Percentiles rank a stretch among this genome's conserved stretches.
Evolutionary conservation across 768 basidiomycete species (phyloP).

Genomic region (Rhodosporidiobolus odoratus): DNA sequence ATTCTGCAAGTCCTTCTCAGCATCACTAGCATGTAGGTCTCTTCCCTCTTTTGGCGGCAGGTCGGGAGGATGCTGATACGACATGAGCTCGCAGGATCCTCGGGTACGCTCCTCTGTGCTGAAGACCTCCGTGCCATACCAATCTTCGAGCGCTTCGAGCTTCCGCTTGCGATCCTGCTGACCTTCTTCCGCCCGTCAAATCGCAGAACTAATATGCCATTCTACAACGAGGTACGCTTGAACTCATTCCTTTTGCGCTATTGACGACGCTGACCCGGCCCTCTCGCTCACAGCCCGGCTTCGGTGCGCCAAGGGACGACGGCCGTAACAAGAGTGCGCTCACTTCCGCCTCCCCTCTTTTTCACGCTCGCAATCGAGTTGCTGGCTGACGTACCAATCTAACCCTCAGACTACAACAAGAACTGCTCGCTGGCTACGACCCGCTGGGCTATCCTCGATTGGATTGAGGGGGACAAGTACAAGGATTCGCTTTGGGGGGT

Average conservation of each 20-base stretch:
- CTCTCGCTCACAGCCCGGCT: conserved; percentile 47
- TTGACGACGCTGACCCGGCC: background rate
- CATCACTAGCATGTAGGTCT: conserved; percentile 45
- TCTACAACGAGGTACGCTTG: conserved; percentile 51
- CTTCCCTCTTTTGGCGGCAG: too few species aligned
- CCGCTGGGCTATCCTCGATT: conserved; percentile 57
- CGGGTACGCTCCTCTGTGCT: background rate
- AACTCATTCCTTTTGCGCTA: background rate
- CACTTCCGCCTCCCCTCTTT: background rate
- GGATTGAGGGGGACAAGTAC: conserved; percentile 51
- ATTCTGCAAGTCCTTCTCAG: conserved; percentile 58
- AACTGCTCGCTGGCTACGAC: conserved; percentile 51
- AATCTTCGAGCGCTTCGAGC: background rate
- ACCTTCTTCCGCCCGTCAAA: conserved; percentile 52
- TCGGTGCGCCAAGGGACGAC: background rate
- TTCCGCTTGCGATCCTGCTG: background rate
- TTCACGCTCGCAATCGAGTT: too few species aligned
- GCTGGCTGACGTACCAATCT: background rate
- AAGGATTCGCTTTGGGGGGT: conserved; percentile 53
- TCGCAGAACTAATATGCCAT: conserved; percentile 53
- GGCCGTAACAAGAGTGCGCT: conserved; percentile 6
- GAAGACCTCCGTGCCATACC: background rate
- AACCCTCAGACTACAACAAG: conserved; percentile 51
- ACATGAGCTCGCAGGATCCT: too few species aligned
- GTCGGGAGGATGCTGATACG: too few species aligned